A percentile compares a stretch with the other conserved stretches of the same genome.
These are phyloP conservation scores for Ceratocystiopsis sp. DNA, from an alignment of 2,329 filamentous ascomycete genomes.

Conservation along the genomic window DNA sequence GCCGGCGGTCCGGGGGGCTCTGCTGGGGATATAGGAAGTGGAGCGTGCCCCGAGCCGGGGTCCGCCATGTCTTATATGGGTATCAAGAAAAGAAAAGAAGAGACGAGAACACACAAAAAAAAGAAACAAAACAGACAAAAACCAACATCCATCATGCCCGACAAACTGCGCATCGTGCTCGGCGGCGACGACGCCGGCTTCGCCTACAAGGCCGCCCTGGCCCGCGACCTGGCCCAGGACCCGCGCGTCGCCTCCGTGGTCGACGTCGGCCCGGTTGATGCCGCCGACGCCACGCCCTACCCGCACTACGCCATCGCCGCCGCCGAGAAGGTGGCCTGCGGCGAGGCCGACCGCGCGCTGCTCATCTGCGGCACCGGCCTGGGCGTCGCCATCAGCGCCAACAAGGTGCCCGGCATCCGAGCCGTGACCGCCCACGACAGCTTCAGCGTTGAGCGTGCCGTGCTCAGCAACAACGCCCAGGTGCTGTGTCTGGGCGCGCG, in stretches of 20 bases:
- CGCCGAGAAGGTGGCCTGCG: constrained; percentile 8
- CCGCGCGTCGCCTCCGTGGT: constrained; percentile 48
- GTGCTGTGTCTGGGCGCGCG: constrained; percentile 76
- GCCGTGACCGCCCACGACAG: constrained; percentile 84
- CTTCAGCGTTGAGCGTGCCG: constrained; percentile 65
- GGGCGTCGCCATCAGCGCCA: constrained; percentile 75
- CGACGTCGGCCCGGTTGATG: constrained; percentile 55
- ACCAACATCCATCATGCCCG: too few relatives aligned
- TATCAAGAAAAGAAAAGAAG: too few relatives aligned
- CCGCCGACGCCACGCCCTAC: constrained; percentile 63
- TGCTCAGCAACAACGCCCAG: constrained; percentile 74
- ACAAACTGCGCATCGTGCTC: too few relatives aligned
- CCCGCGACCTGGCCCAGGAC: constrained; percentile 51
- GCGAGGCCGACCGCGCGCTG: constrained; percentile 38
- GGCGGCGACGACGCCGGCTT: constrained; percentile 49
- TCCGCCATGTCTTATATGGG: too few relatives aligned
- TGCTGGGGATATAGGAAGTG: constrained; percentile 2
- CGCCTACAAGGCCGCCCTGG: constrained; percentile 63
- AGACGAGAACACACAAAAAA: too few relatives aligned
- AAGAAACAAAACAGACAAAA: too few relatives aligned
- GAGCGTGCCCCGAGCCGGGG: too few relatives aligned
- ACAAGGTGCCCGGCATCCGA: constrained; percentile 69
- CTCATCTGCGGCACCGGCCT: constrained; percentile 76
- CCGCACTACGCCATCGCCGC: constrained; percentile 41
- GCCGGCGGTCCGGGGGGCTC: constrained; percentile 1